phyloP scores from a whole-genome alignment of 352 stramenopile genomes.

The Pythium phragmitis region DNA sequence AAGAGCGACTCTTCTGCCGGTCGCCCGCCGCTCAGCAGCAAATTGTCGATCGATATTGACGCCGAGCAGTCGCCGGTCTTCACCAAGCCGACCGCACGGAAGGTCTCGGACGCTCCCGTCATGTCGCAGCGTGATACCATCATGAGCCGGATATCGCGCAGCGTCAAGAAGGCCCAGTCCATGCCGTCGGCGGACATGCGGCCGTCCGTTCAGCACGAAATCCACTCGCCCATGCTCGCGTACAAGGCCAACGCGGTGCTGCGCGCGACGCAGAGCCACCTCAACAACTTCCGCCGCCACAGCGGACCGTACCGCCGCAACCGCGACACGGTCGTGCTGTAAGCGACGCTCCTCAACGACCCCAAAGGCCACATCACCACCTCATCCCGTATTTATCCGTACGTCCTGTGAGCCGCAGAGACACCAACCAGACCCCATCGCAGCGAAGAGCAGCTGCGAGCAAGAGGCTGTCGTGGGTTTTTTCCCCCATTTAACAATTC shows the following conservation, averaged over 20 bases:
- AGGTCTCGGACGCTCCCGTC: neutral
- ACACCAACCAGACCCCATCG: too few relatives aligned
- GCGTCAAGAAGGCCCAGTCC: slow-evolving; percentile 29
- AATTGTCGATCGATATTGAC: slow-evolving; percentile 32
- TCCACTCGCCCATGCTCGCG: slow-evolving; percentile 30
- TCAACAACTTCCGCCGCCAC: slow-evolving; percentile 50
- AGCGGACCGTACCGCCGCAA: slow-evolving; percentile 51
- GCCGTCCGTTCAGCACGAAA: slow-evolving; percentile 13
- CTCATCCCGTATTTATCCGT: slow-evolving; percentile 15
- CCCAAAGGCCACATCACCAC: neutral
- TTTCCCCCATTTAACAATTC: too few relatives aligned
- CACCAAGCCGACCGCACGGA: neutral
- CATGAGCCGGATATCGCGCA: slow-evolving; percentile 32
- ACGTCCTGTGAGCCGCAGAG: neutral
- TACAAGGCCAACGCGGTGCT: slow-evolving; percentile 31
- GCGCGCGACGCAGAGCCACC: slow-evolving; percentile 20
- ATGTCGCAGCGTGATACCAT: slow-evolving; percentile 16
- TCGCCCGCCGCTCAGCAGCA: slow-evolving; percentile 23
- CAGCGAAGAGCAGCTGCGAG: slow-evolving; percentile 14
- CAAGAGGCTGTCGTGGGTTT: too few relatives aligned
- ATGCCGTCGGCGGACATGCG: slow-evolving; percentile 14
- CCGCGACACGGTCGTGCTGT: slow-evolving; percentile 45
- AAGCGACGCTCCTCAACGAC: neutral
- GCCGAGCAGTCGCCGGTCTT: slow-evolving; percentile 4
- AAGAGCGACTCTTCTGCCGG: neutral